Conservation (phyloP, 2,329 filamentous ascomycete species). For the Xylaria digitata region DNA sequence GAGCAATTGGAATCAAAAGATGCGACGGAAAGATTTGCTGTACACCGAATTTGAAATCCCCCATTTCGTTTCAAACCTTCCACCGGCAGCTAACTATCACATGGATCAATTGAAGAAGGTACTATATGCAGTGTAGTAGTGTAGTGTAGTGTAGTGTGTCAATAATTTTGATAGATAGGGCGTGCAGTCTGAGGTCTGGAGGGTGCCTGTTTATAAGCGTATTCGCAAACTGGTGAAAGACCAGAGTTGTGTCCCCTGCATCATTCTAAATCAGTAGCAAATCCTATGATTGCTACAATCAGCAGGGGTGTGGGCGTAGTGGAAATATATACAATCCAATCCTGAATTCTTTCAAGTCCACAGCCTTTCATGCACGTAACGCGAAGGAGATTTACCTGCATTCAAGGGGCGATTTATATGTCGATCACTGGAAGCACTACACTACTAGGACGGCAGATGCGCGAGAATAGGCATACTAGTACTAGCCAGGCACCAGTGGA, state of each 20-base stretch:
- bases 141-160: conserved; percentile 1
- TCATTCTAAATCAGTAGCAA: neutral
- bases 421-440: conserved; percentile 28
- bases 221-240: conserved; percentile 5
- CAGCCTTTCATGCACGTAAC: conserved; percentile 35
- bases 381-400: conserved; percentile 32
- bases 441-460: conserved; percentile 16
- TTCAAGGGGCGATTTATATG: conserved; percentile 28
- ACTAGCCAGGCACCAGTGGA: conserved; percentile 33
- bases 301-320: conserved; percentile 25
- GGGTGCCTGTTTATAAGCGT: neutral
- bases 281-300: neutral
- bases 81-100: neutral
- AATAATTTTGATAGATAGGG: neutral
- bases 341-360: conserved; percentile 21
- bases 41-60: conserved; percentile 27
- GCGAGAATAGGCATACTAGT: conserved; percentile 26
- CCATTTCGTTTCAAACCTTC: conserved; percentile 1
- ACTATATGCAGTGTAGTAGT: neutral
- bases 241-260: neutral
- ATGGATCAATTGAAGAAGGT: conserved; percentile 1
- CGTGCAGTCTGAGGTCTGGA: neutral
- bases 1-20: conserved; percentile 25
- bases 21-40: neutral
- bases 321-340: conserved; percentile 10